These are phyloP conservation scores for Lepiota venenata DNA, from an alignment of 768 basidiomycete genomes.

Conservation along the genomic window DNA sequence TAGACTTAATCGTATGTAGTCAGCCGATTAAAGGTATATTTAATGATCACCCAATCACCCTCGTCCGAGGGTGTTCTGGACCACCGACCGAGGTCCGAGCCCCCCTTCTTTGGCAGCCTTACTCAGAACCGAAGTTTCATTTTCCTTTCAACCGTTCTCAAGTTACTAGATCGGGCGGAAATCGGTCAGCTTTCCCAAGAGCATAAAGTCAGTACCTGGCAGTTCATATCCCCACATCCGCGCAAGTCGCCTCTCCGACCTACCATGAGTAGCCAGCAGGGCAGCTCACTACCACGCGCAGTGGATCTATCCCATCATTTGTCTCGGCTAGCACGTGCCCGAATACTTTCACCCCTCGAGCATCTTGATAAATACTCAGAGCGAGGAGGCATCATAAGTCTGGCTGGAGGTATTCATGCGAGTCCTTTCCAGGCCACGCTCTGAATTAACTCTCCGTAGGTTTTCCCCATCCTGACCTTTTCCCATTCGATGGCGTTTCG, in stretches of 20 bases:
- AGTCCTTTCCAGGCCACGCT: neutral
- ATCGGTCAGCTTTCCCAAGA: too few species aligned
- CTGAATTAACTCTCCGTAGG: slow-evolving; percentile 31
- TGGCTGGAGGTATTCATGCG: slow-evolving; percentile 63
- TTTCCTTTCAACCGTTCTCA: too few species aligned
- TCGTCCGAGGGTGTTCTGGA: too few species aligned
- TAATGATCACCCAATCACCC: too few species aligned
- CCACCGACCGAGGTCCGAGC: too few species aligned
- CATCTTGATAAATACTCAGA: slow-evolving; percentile 57
- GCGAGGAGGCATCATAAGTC: slow-evolving; percentile 48
- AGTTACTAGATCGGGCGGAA: too few species aligned
- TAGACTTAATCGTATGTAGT: too few species aligned
- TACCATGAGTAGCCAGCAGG: slow-evolving; percentile 23
- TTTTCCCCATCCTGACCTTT: slow-evolving; percentile 63
- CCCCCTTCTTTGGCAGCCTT: too few species aligned
- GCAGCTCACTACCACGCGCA: slow-evolving; percentile 30
- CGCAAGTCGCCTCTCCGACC: neutral
- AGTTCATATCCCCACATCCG: neutral
- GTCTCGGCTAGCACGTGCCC: slow-evolving; percentile 48
- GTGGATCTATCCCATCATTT: slow-evolving; percentile 75
- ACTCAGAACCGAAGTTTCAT: too few species aligned
- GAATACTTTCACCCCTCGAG: slow-evolving; percentile 60
- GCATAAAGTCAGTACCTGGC: neutral
- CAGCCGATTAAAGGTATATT: too few species aligned
- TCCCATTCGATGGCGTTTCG: slow-evolving; percentile 63